Conservation (phyloP, 106 monocot species). For the Hemerocallis citrina region DNA sequence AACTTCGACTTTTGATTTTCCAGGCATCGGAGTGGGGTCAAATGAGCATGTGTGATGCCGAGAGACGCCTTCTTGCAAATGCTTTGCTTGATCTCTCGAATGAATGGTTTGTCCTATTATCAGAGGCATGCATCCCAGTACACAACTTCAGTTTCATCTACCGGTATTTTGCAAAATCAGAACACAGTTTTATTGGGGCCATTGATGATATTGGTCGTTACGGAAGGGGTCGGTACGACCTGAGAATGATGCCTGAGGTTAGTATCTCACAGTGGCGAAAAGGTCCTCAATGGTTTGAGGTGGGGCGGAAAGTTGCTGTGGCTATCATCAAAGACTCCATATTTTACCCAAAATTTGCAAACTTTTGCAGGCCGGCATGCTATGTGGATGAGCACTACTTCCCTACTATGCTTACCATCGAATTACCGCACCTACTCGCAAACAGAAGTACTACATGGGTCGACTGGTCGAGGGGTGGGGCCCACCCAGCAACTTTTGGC, state of each 20-base stretch:
- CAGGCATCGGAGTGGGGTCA: conserved; percentile 14
- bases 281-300: conserved; percentile 20
- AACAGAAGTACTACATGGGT: conserved; percentile 16
- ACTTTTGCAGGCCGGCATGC: conserved; percentile 13
- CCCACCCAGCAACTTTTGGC: conserved; percentile 16
- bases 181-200: conserved; percentile 10
- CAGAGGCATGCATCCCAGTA: conserved; percentile 12
- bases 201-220: conserved; percentile 15
- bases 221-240: conserved; percentile 15
- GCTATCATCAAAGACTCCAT: not conserved
- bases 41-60: conserved; percentile 24
- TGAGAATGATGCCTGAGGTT: conserved; percentile 15
- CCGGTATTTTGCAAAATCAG: conserved; percentile 4
- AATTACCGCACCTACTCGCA: conserved; percentile 5
- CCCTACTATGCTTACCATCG: conserved; percentile 12
- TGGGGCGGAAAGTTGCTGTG: conserved; percentile 5
- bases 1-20: not conserved
- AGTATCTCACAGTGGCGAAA: conserved; percentile 13
- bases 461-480: conserved; percentile 20
- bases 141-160: conserved; percentile 9
- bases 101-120: conserved; percentile 16
- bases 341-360: conserved; percentile 13
- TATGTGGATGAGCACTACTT: conserved; percentile 23
- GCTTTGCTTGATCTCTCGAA: conserved; percentile 14
- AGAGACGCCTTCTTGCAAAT: conserved; percentile 18